Percentiles rank a stretch among this genome's conserved stretches.
Conservation (phyloP, 306 rosid species). For the Clitoria ternatea region DNA sequence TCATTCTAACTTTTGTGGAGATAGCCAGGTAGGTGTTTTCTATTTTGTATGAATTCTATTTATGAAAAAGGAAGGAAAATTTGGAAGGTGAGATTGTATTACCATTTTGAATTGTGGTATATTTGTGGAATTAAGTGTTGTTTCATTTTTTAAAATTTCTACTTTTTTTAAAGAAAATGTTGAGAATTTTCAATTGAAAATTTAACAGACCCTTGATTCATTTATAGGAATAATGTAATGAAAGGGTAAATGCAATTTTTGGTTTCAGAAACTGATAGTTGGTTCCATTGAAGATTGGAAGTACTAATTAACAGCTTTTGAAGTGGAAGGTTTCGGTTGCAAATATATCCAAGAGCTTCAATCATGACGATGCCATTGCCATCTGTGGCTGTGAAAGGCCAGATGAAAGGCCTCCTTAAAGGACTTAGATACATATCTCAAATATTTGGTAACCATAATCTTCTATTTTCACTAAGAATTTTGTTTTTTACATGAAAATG, state of each 20-base stretch:
- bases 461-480: not conserved
- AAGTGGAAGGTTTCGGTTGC: constrained; percentile 13
- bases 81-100: not conserved
- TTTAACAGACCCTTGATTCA: no score
- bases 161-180: no score
- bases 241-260: not conserved
- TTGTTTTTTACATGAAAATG: no score
- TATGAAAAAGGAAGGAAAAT: not conserved
- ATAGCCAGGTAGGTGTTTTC: not conserved
- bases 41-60: no score
- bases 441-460: constrained; percentile 63
- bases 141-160: no score
- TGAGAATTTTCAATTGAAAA: no score
- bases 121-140: no score
- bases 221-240: no score
- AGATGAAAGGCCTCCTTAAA: constrained; percentile 67
- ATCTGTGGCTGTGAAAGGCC: constrained; percentile 35
- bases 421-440: constrained; percentile 82
- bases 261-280: constrained; percentile 7
- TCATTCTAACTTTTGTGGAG: not conserved
- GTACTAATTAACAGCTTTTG: constrained; percentile 6
- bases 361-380: constrained; percentile 36
- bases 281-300: constrained; percentile 21
- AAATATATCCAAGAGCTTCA: constrained; percentile 4
- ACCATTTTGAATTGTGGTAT: no score